Conservation (phyloP, 164 flowering plant genomes). For the Annona cherimola region DNA sequence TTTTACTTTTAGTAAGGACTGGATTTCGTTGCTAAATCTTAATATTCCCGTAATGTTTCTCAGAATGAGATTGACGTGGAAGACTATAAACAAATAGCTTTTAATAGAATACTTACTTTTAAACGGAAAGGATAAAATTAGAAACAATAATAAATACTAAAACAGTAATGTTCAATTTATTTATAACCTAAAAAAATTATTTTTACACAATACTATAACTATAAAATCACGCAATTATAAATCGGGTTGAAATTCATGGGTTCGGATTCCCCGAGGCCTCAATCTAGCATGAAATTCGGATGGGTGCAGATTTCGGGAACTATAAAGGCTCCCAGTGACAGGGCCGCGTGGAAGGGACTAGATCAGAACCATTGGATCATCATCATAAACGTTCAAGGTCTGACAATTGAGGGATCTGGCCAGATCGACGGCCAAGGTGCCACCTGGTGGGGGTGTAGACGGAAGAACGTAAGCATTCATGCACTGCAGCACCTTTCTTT, state of each 20-base stretch:
- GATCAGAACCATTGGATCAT: neutral
- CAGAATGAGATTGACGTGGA: too few species aligned
- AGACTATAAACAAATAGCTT: too few species aligned
- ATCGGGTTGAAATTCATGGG: neutral
- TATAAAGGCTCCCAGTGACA: neutral
- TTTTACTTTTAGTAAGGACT: too few species aligned
- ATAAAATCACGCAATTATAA: neutral
- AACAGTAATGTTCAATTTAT: neutral
- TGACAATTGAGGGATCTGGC: neutral
- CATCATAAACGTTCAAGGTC: neutral
- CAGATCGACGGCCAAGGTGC: neutral
- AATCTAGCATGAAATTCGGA: neutral
- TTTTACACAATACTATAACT: neutral
- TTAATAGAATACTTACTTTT: too few species aligned
- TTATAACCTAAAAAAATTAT: too few species aligned
- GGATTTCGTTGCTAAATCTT: too few species aligned
- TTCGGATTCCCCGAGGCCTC: neutral
- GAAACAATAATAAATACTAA: neutral
- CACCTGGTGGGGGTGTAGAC: neutral
- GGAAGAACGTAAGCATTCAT: neutral
- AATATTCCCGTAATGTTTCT: too few species aligned
- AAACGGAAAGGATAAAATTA: neutral
- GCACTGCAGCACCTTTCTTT: neutral
- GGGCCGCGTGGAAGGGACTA: neutral
- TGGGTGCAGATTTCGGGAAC: neutral